Conservation (phyloP, 371 early-diverging fungal genomes). For the Mucor velutinosus region DNA sequence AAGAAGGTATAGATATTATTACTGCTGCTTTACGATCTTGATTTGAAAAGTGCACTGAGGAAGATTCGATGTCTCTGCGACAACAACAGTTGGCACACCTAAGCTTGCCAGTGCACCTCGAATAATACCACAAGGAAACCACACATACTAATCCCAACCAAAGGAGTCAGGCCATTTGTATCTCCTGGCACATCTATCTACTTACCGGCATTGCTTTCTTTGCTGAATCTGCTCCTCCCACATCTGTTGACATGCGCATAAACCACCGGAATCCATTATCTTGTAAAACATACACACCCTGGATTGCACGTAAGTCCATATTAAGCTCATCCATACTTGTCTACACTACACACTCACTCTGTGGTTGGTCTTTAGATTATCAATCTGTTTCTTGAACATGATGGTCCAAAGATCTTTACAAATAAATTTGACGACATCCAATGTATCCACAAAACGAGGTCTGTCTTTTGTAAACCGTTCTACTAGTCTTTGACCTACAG, state of each 20-base stretch:
- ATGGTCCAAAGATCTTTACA: conserved; percentile 97
- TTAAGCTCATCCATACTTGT: not conserved
- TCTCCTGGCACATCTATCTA: not conserved
- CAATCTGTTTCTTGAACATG: conserved; percentile 94
- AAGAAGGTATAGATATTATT: conserved; percentile 6
- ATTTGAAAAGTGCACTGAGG: conserved; percentile 79
- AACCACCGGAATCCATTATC: conserved; percentile 97
- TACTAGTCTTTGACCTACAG: conserved; percentile 84
- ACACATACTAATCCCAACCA: conserved; percentile 68
- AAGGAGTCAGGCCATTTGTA: too few species aligned
- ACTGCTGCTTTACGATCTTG: conserved; percentile 65
- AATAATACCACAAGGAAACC: conserved; percentile 95
- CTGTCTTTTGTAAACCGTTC: conserved; percentile 87
- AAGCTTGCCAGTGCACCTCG: conserved; percentile 90
- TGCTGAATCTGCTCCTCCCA: conserved; percentile 75
- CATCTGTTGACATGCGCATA: conserved; percentile 82
- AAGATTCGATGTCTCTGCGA: conserved; percentile 83
- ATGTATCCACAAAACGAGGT: conserved; percentile 84
- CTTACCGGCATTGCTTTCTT: conserved; percentile 79
- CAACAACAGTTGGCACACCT: conserved; percentile 85
- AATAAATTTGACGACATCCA: conserved; percentile 96
- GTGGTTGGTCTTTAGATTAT: conserved; percentile 98
- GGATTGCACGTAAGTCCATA: not conserved
- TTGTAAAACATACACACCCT: conserved; percentile 98
- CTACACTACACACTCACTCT: conserved; percentile 57